phyloP scores from a whole-genome alignment of 352 stramenopile genomes.

The Pythium phragmitis region DNA sequence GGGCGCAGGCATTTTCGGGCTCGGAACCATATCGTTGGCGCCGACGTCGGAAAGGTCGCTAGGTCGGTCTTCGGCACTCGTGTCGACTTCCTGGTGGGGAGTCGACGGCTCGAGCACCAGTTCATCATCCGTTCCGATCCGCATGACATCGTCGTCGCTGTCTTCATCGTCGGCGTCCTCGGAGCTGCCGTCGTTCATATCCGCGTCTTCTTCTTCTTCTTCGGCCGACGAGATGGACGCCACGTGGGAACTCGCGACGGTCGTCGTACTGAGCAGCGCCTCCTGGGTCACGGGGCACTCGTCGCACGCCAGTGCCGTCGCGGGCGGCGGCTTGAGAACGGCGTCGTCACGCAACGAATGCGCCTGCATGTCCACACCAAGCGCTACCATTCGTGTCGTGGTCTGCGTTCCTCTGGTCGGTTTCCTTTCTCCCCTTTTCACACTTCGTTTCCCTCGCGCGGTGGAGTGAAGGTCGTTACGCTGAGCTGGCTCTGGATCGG shows the following conservation, averaged over 20 bases:
- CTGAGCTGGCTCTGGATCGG: constrained; percentile 7
- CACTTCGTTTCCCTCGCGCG: background rate
- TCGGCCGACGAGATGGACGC: constrained; percentile 21
- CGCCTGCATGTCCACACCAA: constrained; percentile 8
- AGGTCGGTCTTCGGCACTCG: background rate
- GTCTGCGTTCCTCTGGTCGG: constrained; percentile 1
- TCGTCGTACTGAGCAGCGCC: constrained; percentile 25
- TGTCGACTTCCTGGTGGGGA: background rate
- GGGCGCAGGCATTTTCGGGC: background rate
- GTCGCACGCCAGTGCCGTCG: background rate
- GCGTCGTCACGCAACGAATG: background rate
- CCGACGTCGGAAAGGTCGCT: constrained; percentile 12
- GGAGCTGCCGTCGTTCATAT: constrained; percentile 31
- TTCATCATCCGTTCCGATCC: constrained; percentile 33
- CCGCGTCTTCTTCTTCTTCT: constrained; percentile 11
- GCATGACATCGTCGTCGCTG: constrained; percentile 38
- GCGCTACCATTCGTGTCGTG: constrained; percentile 14
- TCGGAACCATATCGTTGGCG: background rate
- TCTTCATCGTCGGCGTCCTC: constrained; percentile 38
- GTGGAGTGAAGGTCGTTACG: constrained; percentile 19
- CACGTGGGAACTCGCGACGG: constrained; percentile 20
- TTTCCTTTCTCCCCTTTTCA: background rate
- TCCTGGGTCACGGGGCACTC: constrained; percentile 14
- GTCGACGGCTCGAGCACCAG: background rate
- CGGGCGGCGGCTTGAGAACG: background rate